phyloP scores from a whole-genome alignment of 805 yeast genomes.

The Clavispora santaluciae region DNA sequence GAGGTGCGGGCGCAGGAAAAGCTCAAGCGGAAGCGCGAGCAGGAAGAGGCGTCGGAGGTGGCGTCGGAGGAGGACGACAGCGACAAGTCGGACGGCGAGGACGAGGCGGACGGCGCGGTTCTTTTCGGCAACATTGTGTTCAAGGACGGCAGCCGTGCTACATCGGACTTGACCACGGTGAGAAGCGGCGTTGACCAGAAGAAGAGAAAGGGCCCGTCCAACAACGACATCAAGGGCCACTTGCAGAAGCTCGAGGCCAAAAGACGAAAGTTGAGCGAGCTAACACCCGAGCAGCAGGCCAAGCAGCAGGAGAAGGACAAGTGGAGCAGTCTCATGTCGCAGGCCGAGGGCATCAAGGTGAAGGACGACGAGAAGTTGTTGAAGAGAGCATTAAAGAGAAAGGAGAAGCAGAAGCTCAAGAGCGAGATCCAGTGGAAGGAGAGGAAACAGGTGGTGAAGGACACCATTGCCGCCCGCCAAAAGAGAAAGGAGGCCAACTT shows the following conservation, averaged over 20 bases:
- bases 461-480: constrained; percentile 65
- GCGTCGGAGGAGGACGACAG: constrained; percentile 30
- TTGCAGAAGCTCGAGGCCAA: constrained; percentile 69
- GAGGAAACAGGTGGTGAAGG: constrained; percentile 74
- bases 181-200: constrained; percentile 45
- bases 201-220: constrained; percentile 78
- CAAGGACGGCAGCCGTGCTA: constrained; percentile 73
- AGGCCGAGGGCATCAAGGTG: constrained; percentile 83
- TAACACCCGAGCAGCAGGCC: constrained; percentile 59
- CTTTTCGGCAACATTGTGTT: constrained; percentile 80
- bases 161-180: constrained; percentile 60
- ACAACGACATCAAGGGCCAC: constrained; percentile 81
- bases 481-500: constrained; percentile 92
- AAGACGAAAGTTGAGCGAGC: constrained; percentile 53
- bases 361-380: constrained; percentile 87
- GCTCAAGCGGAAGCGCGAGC: constrained; percentile 37
- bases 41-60: constrained; percentile 37
- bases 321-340: constrained; percentile 81
- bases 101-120: constrained; percentile 33
- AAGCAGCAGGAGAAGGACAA: constrained; percentile 64
- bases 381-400: constrained; percentile 78
- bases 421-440: constrained; percentile 92
- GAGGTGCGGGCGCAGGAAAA: constrained; percentile 43
- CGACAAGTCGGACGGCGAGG: constrained; percentile 28
- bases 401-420: constrained; percentile 77